Percentiles rank a stretch among this genome's conserved stretches.
Evolutionary conservation across 2,329 filamentous ascomycete species (phyloP).

Genomic region (Aspergillus sp.): DNA sequence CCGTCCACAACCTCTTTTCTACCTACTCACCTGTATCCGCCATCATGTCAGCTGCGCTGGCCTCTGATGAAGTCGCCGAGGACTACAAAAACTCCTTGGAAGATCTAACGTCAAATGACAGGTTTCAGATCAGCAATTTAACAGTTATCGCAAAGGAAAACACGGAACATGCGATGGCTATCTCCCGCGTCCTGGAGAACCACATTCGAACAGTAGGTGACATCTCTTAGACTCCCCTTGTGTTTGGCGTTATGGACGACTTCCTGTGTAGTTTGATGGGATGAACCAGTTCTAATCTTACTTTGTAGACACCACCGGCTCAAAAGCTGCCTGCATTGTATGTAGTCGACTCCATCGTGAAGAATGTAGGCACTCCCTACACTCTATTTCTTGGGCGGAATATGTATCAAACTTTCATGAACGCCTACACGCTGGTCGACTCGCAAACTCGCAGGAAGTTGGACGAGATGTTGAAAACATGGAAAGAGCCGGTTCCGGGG

Average conservation of each 20-base stretch:
- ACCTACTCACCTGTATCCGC: conserved; percentile 26
- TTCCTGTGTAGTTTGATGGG: conserved; percentile 25
- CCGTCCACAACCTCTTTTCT: conserved; percentile 7
- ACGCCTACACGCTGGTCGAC: conserved; percentile 89
- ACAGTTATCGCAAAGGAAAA: conserved; percentile 98
- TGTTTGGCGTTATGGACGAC: not conserved
- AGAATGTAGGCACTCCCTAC: conserved; percentile 97
- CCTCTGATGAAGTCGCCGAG: conserved; percentile 83
- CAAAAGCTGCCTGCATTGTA: conserved; percentile 96
- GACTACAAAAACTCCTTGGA: conserved; percentile 93
- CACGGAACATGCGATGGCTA: conserved; percentile 90
- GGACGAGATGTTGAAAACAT: conserved; percentile 96
- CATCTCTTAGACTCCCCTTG: conserved; percentile 13
- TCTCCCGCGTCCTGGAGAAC: conserved; percentile 84
- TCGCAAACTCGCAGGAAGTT: conserved; percentile 79
- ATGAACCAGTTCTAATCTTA: conserved; percentile 34
- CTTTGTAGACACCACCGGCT: conserved; percentile 72
- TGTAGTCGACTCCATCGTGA: conserved; percentile 95
- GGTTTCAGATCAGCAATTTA: conserved; percentile 94
- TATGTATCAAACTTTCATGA: conserved; percentile 94
- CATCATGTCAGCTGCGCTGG: conserved; percentile 62
- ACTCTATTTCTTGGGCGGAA: conserved; percentile 91
- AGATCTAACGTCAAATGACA: conserved; percentile 85
- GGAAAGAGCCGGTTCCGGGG: conserved; percentile 94
- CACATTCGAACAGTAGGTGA: conserved; percentile 90